Evolutionary conservation across 1,139 yeast genomes (phyloP).

Genomic region (Geotrichum cucujoidarum): DNA sequence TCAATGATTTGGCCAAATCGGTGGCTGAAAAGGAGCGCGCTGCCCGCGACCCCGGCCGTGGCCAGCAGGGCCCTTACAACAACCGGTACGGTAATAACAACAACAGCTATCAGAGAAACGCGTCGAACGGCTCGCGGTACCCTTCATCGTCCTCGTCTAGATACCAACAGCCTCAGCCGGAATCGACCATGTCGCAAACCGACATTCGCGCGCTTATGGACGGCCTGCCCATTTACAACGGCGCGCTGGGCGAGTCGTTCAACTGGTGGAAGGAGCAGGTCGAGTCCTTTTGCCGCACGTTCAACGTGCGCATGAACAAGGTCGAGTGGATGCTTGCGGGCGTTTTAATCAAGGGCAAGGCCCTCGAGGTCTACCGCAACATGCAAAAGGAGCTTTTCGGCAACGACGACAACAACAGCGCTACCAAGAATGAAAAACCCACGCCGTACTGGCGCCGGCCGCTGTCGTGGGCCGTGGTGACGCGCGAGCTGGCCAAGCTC

Average conservation of each 20-base stretch:
- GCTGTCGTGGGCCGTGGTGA: slow-evolving; percentile 17
- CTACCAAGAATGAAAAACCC: background rate
- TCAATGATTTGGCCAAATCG: slow-evolving; percentile 16
- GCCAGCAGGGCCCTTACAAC: background rate
- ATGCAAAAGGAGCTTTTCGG: slow-evolving; percentile 8
- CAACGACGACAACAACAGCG: background rate
- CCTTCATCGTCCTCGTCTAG: background rate
- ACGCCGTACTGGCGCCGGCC: slow-evolving; percentile 2
- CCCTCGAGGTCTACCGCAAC: slow-evolving; percentile 12
- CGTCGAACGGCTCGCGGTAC: background rate
- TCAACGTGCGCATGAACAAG: slow-evolving; percentile 11
- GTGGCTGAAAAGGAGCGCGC: slow-evolving; percentile 14
- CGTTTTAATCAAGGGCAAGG: slow-evolving; percentile 15
- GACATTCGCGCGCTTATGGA: slow-evolving; percentile 17
- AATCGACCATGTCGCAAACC: slow-evolving; percentile 1
- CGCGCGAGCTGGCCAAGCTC: slow-evolving; percentile 13
- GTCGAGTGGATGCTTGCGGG: slow-evolving; percentile 17
- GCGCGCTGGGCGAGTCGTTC: slow-evolving; percentile 15
- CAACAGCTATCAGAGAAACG: background rate
- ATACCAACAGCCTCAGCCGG: background rate
- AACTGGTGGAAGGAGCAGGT: slow-evolving; percentile 20
- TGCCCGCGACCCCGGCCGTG: background rate
- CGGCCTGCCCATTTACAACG: slow-evolving; percentile 17
- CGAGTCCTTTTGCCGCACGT: slow-evolving; percentile 19
- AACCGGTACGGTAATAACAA: background rate